Base-by-base conservation (phyloP, 495 filamentous ascomycete genomes). In the Cudoniella acicularis region DNA sequence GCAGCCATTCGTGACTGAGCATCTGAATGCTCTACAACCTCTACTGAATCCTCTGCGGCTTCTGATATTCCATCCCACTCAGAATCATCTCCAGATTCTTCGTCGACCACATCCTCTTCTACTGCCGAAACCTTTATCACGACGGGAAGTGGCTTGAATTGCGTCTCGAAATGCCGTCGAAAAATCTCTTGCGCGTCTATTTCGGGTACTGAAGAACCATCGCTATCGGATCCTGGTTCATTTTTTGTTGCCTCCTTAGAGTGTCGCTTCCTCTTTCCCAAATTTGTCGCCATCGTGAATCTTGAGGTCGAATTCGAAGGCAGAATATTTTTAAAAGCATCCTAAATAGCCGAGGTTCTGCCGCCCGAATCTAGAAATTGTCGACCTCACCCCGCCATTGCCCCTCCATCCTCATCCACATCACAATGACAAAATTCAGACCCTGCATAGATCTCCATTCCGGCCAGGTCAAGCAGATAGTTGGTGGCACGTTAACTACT, bases 361-460 rank as follows among this genome's bases (percentile, higher is more conserved):
- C 56, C 57, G 61, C 27, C 43, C n/a, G 17, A 27, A 36, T 26
- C 20, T 26, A 23, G 18, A 48, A 26, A 10, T 23, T 4, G 10
- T 16, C 17, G 4, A 40, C 56, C 17, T 45, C 47, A 21, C 56
- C 18, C 55, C 45, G 24, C n/a, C 17, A 17, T 26, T 18, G n/a
- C 58, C 26, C 20, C 61, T 52, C 57, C 49, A 45, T 11, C 17
- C 23, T 52, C 30, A 22, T 56, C 42, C 45, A 51, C 54, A 6
- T 56, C 8, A 78, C 68, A 57, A 98, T 98, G 94, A 97, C 95
- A 2, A 82, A 85, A 67, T 98, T 98, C 71, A 81, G 94, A 13
- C 95, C 94, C 16, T 98, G 94, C 70, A 98, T 98, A 72, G 94
- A 98, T 74, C 81, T 98, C 24, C 94, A 98, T 75, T 86, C 92